Conservation (phyloP, 495 filamentous ascomycete species). For the Tuber aestivum region DNA sequence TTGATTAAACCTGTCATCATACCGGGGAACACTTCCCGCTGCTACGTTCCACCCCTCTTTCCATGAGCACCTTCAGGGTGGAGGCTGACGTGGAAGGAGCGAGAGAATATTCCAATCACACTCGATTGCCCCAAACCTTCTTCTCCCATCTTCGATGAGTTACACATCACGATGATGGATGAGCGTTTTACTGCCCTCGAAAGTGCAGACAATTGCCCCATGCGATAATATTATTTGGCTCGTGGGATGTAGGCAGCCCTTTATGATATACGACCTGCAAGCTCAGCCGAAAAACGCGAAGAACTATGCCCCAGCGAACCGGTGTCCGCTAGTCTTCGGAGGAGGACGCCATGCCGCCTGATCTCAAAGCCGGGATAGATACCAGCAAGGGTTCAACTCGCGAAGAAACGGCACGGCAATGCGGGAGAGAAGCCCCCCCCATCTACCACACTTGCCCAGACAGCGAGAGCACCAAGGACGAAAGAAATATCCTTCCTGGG, state of each 20-base stretch:
- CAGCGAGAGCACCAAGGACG: neutral
- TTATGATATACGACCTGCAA: neutral
- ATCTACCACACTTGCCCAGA: slow-evolving; percentile 8
- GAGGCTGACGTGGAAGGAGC: neutral
- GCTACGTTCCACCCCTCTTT: neutral
- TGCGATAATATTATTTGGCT: neutral
- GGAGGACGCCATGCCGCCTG: slow-evolving; percentile 11
- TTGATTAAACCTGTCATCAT: too few relatives aligned
- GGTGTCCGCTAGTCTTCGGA: neutral
- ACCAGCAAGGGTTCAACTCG: slow-evolving; percentile 26
- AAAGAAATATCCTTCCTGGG: neutral
- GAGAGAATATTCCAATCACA: neutral
- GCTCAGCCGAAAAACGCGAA: neutral
- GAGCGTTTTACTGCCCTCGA: neutral
- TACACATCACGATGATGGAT: neutral
- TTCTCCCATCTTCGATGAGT: neutral
- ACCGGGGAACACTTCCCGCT: neutral
- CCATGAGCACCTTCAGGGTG: neutral
- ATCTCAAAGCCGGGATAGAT: slow-evolving; percentile 19
- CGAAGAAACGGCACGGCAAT: slow-evolving; percentile 15
- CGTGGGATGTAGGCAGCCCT: neutral
- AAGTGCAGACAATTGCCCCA: neutral
- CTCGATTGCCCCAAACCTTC: slow-evolving; percentile 1
- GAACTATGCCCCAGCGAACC: neutral
- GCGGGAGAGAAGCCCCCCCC: slow-evolving; percentile 9